Conservation (phyloP, 345 rosid species). For the Bruguiera sexangula region DNA sequence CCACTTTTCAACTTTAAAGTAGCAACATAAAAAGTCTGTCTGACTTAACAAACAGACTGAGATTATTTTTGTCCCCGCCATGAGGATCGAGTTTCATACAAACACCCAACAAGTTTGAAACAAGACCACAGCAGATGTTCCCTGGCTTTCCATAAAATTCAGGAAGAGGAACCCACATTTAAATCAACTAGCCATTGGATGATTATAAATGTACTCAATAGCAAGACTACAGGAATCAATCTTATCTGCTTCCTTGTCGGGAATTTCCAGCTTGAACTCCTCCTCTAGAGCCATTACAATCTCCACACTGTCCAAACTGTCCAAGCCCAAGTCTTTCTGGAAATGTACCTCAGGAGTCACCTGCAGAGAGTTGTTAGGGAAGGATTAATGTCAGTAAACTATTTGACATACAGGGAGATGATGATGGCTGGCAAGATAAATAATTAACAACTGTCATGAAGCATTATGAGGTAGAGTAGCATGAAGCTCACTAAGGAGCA, state of each 20-base stretch:
- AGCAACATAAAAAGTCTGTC: neutral
- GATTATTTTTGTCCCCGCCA: constrained; percentile 36
- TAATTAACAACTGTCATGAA: too few relatives aligned
- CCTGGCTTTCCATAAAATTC: constrained; percentile 15
- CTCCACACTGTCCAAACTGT: constrained; percentile 92
- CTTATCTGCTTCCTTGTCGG: constrained; percentile 92
- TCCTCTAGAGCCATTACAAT: constrained; percentile 95
- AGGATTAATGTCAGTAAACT: neutral
- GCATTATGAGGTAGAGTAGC: too few relatives aligned
- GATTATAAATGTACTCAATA: constrained; percentile 77
- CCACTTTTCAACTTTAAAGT: too few relatives aligned
- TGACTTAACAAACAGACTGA: constrained; percentile 24
- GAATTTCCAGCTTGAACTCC: constrained; percentile 94
- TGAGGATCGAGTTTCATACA: constrained; percentile 18
- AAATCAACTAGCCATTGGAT: constrained; percentile 71
- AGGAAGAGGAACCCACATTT: constrained; percentile 1
- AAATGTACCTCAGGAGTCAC: constrained; percentile 79
- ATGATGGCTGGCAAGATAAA: neutral
- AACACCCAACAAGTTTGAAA: constrained; percentile 7
- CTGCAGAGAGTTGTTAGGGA: constrained; percentile 28
- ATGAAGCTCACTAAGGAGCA: neutral
- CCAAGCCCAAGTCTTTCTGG: constrained; percentile 84
- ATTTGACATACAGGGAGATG: neutral
- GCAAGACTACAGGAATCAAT: constrained; percentile 81
- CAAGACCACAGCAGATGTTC: constrained; percentile 10